Conservation (phyloP, 495 filamentous ascomycete genomes). For the Paragyromitra xinjiangensis region DNA sequence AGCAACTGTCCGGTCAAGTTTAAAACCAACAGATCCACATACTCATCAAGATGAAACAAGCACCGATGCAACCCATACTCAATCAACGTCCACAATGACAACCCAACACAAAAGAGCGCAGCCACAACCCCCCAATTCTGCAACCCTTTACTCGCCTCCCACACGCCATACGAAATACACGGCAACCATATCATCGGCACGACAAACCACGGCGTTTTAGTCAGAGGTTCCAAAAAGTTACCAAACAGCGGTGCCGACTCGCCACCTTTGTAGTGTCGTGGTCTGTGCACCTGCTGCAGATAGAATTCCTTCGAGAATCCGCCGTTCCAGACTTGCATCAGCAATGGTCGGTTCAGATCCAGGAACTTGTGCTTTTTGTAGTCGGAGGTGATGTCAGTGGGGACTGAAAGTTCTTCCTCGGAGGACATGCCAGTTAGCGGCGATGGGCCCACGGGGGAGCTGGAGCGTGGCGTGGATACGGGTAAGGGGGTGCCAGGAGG, state of each 20-base stretch:
- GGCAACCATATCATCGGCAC: conserved; percentile 90
- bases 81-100: conserved; percentile 84
- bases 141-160: conserved; percentile 70
- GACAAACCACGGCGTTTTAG: conserved; percentile 91
- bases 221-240: conserved; percentile 95
- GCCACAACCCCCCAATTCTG: conserved; percentile 62
- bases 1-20: conserved; percentile 41
- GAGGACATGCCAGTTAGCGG: conserved; percentile 83
- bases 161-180: conserved; percentile 76
- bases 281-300: conserved; percentile 92
- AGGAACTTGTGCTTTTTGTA: conserved; percentile 91
- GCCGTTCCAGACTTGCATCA: conserved; percentile 87
- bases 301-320: conserved; percentile 94
- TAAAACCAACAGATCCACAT: conserved; percentile 59
- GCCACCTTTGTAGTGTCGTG: conserved; percentile 92
- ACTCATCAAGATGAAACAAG: conserved; percentile 93
- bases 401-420: conserved; percentile 83
- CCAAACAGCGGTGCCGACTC: conserved; percentile 94
- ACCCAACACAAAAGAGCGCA: conserved; percentile 61
- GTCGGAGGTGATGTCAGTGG: conserved; percentile 78
- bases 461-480: conserved; percentile 23
- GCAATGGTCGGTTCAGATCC: conserved; percentile 83
- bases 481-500: conserved; percentile 49
- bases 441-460: conserved; percentile 62
- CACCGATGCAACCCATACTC: conserved; percentile 92